Evolutionary conservation across 176 grass and related monocot species (phyloP).

Genomic region (Rhynchospora pubera): DNA sequence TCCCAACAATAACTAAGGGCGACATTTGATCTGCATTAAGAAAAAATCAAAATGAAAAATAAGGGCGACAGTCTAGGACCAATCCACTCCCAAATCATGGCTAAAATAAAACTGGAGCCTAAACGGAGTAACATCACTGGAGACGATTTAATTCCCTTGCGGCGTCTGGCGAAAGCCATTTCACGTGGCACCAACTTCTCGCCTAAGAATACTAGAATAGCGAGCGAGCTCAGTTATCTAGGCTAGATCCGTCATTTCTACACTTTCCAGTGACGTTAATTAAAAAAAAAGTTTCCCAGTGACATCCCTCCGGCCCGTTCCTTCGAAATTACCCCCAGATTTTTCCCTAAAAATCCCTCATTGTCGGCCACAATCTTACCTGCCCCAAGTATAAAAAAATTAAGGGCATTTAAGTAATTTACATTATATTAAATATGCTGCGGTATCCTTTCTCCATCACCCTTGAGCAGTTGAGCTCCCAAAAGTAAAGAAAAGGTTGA

Average conservation of each 20-base stretch:
- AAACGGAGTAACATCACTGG: background rate
- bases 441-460: slow-evolving; percentile 12
- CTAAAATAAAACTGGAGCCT: background rate
- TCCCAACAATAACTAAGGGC: no score
- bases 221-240: background rate
- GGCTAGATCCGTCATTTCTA: background rate
- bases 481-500: background rate
- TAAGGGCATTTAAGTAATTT: slow-evolving; percentile 11
- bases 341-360: background rate
- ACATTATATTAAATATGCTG: background rate
- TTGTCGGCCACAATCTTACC: background rate
- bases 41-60: no score
- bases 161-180: background rate
- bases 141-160: background rate
- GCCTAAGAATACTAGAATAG: background rate
- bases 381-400: background rate
- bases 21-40: no score
- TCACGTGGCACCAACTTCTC: slow-evolving; percentile 8
- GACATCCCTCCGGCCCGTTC: background rate
- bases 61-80: no score
- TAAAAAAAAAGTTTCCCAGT: no score
- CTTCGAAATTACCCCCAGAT: background rate
- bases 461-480: background rate
- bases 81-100: no score
- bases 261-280: background rate